Conservation (phyloP, 2,329 filamentous ascomycete species). For the Ophiosphaerella narmari region DNA sequence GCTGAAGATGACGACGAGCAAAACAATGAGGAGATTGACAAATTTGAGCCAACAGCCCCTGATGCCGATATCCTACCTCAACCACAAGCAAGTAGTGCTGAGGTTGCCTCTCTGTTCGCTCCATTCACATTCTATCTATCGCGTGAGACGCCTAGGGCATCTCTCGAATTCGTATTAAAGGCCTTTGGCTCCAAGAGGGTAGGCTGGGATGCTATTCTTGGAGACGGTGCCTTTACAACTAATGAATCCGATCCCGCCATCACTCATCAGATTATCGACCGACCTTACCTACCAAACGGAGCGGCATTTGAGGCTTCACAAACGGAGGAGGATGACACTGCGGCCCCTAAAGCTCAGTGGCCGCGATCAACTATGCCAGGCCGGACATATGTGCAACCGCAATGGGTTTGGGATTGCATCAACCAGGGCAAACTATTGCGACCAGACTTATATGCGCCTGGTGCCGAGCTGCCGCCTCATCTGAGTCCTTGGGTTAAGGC, state of each 20-base stretch:
- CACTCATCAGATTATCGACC: constrained; percentile 94
- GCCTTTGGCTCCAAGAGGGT: constrained; percentile 95
- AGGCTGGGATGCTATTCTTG: constrained; percentile 90
- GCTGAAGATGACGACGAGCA: constrained; percentile 39
- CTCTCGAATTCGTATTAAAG: constrained; percentile 90
- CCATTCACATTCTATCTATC: constrained; percentile 92
- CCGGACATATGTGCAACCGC: constrained; percentile 89
- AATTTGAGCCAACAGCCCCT: constrained; percentile 82
- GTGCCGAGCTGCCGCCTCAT: constrained; percentile 88
- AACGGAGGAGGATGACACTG: constrained; percentile 60
- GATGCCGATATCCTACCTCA: constrained; percentile 87
- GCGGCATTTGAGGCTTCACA: constrained; percentile 45
- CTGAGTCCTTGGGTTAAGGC: constrained; percentile 93
- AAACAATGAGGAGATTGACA: constrained; percentile 69
- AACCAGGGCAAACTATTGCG: constrained; percentile 89
- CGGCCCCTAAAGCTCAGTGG: constrained; percentile 49
- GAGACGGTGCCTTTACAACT: constrained; percentile 89
- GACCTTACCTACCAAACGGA: constrained; percentile 66
- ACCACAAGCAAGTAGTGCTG: constrained; percentile 68
- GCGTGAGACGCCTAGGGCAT: constrained; percentile 86
- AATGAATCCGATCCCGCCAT: constrained; percentile 86
- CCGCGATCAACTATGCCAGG: constrained; percentile 82
- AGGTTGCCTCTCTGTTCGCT: constrained; percentile 78
- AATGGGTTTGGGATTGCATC: constrained; percentile 98
- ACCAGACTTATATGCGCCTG: constrained; percentile 86